Evolutionary conservation across 805 yeast genomes (phyloP), one percentile per base, ranked within the genome.

Genomic region (Saturnispora mendoncae): DNA sequence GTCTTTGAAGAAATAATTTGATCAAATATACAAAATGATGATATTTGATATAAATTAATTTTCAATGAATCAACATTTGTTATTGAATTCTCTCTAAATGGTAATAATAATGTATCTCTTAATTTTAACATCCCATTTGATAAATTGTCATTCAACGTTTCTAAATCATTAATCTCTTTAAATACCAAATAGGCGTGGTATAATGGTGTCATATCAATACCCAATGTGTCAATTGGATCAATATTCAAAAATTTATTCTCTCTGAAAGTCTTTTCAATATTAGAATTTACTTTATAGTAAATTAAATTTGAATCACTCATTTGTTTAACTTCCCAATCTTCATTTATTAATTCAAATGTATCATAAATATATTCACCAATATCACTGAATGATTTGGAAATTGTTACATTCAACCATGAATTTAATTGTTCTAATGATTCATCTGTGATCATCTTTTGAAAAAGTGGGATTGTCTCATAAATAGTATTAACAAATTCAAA

Each of bases 171-270:
- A 36, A 88, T 68, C 3, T 87, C 78, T 44, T 80, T 75, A 55
- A 80, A 88, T 1, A 92, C 94, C 51, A 88, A 67, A 21, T 84
- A 72, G 4, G 94, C 78, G 61, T 90, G 96, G 58, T 77, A 84
- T 23, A 90, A 66, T 6, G 87, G 82, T n/a, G 77, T 71, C 43
- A 88, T 59, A 42, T 79, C 78, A 25, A 86, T 69, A n/a, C 57
- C 54, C 4, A 65, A 64, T 38, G 71, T 73, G 6, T 68, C 64
- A 37, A 80, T 61, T 3, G 79, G 68, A 49, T 72, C 68, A 43
- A 72, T 70, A 27, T 48, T 48, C 64, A 67, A 43, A 58, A 56
- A 39, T 17, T 50, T 39, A 8, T 65, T 62, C 0, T 79, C 69
- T 51, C 97, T 69, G 55, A 86, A 66, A 6, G 94, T 76, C 6